Evolutionary conservation across 192 early-diverging fungal species (phyloP).

Genomic region (Jimgerdemannia flammicorona): DNA sequence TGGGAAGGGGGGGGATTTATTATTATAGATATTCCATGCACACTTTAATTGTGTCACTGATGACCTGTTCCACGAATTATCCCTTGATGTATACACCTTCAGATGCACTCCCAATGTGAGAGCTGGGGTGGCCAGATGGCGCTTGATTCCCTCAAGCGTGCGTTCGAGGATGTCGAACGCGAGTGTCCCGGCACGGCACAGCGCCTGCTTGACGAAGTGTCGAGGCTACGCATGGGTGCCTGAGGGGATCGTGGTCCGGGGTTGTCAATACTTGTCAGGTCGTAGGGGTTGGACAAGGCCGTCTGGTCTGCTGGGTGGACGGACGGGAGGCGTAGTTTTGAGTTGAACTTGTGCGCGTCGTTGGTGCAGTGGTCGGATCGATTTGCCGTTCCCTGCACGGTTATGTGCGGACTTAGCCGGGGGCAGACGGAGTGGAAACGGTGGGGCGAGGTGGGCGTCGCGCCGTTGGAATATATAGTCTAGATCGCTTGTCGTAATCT

Average conservation of each 20-base stretch:
- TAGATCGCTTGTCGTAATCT: background rate
- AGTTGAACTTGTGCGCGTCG: too few species aligned
- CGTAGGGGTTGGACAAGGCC: too few species aligned
- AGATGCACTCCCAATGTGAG: slow-evolving; percentile 29
- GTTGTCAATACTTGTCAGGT: background rate
- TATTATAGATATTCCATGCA: too few species aligned
- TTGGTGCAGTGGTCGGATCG: background rate
- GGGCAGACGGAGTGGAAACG: background rate
- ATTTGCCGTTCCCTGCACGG: background rate
- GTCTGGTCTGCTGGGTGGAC: background rate
- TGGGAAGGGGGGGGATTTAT: too few species aligned
- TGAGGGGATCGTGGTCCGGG: background rate
- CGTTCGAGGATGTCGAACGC: slow-evolving; percentile 34
- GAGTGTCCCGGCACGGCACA: slow-evolving; percentile 40
- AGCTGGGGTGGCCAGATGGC: slow-evolving; percentile 31
- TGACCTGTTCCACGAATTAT: too few species aligned
- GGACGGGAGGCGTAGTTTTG: background rate
- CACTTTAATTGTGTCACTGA: too few species aligned
- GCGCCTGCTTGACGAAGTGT: slow-evolving; percentile 29
- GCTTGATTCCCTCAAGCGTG: slow-evolving; percentile 31
- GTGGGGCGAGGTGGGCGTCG: background rate
- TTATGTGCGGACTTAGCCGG: background rate
- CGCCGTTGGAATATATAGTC: background rate
- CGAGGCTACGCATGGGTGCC: background rate
- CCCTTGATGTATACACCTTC: background rate